phyloP scores from a whole-genome alignment of 805 yeast genomes.

The Naumovozyma baii region DNA sequence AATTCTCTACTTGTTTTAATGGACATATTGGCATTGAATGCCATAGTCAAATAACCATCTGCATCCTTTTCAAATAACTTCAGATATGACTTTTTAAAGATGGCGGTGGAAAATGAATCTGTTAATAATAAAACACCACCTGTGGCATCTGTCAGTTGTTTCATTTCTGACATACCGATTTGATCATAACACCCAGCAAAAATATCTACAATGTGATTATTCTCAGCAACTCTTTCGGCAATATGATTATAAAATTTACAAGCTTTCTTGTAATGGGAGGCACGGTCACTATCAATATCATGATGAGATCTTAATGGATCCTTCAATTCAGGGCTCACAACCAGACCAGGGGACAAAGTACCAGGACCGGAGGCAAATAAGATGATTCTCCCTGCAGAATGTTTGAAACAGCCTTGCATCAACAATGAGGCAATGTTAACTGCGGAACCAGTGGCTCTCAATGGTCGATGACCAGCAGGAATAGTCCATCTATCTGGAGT shows the following conservation, averaged over 20 bases:
- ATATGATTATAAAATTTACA: slow-evolving; percentile 68
- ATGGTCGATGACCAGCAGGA: slow-evolving; percentile 71
- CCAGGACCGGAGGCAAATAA: slow-evolving; percentile 92
- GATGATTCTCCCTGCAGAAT: slow-evolving; percentile 80
- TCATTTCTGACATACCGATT: slow-evolving; percentile 91
- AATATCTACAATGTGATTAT: slow-evolving; percentile 77
- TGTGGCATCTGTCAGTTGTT: slow-evolving; percentile 68
- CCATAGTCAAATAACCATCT: slow-evolving; percentile 79
- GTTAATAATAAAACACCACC: slow-evolving; percentile 85
- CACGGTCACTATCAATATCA: slow-evolving; percentile 85
- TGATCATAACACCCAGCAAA: slow-evolving; percentile 96
- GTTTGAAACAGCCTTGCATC: slow-evolving; percentile 73
- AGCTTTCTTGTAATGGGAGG: slow-evolving; percentile 82
- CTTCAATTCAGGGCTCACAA: slow-evolving; percentile 81
- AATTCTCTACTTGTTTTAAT: slow-evolving; percentile 81
- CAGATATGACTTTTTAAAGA: slow-evolving; percentile 84
- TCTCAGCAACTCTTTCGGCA: slow-evolving; percentile 58
- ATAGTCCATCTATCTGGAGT: slow-evolving; percentile 83
- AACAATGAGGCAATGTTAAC: slow-evolving; percentile 73
- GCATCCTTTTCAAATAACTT: slow-evolving; percentile 81
- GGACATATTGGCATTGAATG: slow-evolving; percentile 80
- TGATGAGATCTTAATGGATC: slow-evolving; percentile 97
- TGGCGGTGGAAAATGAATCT: slow-evolving; percentile 90
- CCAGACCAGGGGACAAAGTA: slow-evolving; percentile 88
- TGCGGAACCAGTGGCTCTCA: slow-evolving; percentile 91